Percentiles rank a stretch among this genome's conserved stretches.
phyloP scores from a whole-genome alignment of 768 basidiomycete genomes.

The Tremella yokohamensis region DNA sequence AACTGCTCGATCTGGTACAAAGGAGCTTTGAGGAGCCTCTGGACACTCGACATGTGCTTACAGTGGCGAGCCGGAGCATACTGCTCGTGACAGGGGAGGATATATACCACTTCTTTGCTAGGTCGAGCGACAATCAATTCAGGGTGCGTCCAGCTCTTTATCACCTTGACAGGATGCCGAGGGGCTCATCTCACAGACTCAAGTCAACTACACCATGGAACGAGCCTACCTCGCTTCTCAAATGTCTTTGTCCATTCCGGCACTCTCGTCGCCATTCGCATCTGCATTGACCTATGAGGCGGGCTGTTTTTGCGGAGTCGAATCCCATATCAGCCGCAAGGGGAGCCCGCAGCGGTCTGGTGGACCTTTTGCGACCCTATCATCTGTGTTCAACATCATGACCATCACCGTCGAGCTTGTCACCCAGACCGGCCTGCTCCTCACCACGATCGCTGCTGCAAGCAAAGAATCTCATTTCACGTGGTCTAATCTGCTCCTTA shows the following conservation, averaged over 20 bases:
- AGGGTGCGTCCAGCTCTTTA: slow-evolving; percentile 8
- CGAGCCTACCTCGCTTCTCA: slow-evolving; percentile 26
- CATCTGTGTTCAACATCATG: slow-evolving; percentile 8
- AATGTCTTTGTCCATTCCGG: slow-evolving; percentile 38
- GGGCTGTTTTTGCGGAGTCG: slow-evolving; percentile 31
- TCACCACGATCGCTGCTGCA: slow-evolving; percentile 6
- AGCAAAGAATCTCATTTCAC: not conserved
- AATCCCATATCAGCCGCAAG: not conserved
- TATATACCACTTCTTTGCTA: slow-evolving; percentile 13
- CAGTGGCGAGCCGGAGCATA: slow-evolving; percentile 13
- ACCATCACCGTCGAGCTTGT: slow-evolving; percentile 11
- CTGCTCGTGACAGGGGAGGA: slow-evolving; percentile 6
- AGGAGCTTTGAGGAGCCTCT: slow-evolving; percentile 13
- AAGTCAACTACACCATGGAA: slow-evolving; percentile 28
- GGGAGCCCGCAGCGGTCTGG: not conserved
- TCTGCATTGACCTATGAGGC: slow-evolving; percentile 31
- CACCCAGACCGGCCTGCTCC: slow-evolving; percentile 11
- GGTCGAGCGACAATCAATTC: slow-evolving; percentile 15
- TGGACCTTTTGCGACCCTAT: slow-evolving; percentile 14
- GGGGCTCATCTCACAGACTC: slow-evolving; percentile 8
- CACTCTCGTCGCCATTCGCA: slow-evolving; percentile 22
- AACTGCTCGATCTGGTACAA: slow-evolving; percentile 36
- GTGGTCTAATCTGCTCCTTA: slow-evolving; percentile 15
- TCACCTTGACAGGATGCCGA: not conserved
- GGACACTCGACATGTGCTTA: slow-evolving; percentile 11